Conservation (phyloP, 2,329 filamentous ascomycete species). For the Nemania sp. region DNA sequence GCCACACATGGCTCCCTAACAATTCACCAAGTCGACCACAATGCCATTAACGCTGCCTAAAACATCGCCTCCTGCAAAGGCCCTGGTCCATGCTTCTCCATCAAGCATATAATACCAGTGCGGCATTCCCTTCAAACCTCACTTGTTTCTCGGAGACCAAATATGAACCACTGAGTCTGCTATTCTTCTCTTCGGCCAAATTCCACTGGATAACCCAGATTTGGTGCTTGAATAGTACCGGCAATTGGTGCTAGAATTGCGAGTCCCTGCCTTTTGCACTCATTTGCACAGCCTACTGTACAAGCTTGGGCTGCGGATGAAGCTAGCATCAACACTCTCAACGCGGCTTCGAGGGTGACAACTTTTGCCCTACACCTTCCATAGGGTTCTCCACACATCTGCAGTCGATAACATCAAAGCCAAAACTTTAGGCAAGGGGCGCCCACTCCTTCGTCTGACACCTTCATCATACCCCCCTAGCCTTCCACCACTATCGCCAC, state of each 20-base stretch:
- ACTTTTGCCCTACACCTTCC: conserved; percentile 10
- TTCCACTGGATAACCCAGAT: not conserved
- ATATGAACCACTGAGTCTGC: not conserved
- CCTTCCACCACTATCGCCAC: not conserved
- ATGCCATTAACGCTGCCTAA: not conserved
- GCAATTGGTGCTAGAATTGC: not conserved
- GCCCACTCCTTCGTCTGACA: not conserved
- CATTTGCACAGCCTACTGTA: not conserved
- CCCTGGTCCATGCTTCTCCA: not conserved
- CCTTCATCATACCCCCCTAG: conserved; percentile 2
- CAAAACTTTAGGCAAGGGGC: not conserved
- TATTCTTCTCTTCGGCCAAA: not conserved
- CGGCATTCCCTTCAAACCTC: not conserved
- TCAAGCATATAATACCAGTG: not conserved
- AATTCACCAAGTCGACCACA: not conserved
- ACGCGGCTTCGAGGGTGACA: not conserved
- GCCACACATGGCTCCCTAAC: not conserved
- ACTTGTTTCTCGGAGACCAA: not conserved
- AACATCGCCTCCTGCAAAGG: not conserved
- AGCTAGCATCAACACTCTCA: not conserved
- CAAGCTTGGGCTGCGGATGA: not conserved
- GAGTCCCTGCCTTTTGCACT: not conserved
- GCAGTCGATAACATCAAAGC: conserved; percentile 3
- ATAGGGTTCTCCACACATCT: not conserved
- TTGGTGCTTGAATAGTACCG: not conserved